These are phyloP conservation scores for Hemisphaericaspora nanyangensis DNA, from an alignment of 805 yeast genomes.

Conservation along the genomic window DNA sequence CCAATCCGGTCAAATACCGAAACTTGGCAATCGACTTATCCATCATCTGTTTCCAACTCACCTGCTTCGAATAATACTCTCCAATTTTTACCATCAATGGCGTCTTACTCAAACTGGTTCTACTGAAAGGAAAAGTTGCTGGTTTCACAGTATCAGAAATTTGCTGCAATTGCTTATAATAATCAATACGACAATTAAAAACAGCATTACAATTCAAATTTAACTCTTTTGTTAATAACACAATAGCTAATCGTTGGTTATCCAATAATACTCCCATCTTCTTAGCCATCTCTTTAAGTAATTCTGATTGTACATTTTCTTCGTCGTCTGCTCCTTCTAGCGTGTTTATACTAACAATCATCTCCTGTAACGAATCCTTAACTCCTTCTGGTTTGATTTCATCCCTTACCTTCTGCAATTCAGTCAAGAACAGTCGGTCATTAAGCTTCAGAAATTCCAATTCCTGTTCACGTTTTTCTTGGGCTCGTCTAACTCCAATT, in stretches of 20 bases:
- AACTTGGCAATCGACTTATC: slow-evolving; percentile 32
- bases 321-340: slow-evolving; percentile 19
- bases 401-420: slow-evolving; percentile 17
- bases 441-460: slow-evolving; percentile 22
- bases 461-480: slow-evolving; percentile 17
- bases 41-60: slow-evolving; percentile 8
- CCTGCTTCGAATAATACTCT: neutral
- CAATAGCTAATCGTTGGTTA: slow-evolving; percentile 40
- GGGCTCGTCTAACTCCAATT: slow-evolving; percentile 13
- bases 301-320: slow-evolving; percentile 15
- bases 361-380: slow-evolving; percentile 31
- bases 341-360: slow-evolving; percentile 19
- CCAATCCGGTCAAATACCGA: slow-evolving; percentile 30
- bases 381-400: slow-evolving; percentile 25
- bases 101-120: neutral
- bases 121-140: slow-evolving; percentile 9
- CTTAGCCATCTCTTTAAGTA: slow-evolving; percentile 17
- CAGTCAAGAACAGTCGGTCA: slow-evolving; percentile 22
- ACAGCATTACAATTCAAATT: slow-evolving; percentile 54
- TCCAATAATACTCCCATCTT: slow-evolving; percentile 32
- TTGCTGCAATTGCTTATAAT: slow-evolving; percentile 79
- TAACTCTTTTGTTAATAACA: slow-evolving; percentile 42
- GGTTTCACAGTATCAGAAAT: slow-evolving; percentile 78
- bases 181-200: slow-evolving; percentile 76
- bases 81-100: neutral